Base-by-base conservation (phyloP, 306 rosid genomes). In the Trichosanthes truncata region DNA sequence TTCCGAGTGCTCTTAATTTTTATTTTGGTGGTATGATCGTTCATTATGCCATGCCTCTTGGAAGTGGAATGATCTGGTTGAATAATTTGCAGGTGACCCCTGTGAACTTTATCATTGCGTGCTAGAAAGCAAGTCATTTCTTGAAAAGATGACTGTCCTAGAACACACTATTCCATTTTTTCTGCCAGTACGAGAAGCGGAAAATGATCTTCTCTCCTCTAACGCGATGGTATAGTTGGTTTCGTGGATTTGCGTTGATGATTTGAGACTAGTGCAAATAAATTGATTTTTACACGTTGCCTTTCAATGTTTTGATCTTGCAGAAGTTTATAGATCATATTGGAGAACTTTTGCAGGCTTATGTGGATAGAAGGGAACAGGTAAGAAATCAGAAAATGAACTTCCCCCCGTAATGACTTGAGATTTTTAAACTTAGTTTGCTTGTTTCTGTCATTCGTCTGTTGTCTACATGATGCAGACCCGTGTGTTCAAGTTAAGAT, bases 361-460 rank as follows among this genome's bases (percentile, higher is more conserved):
- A 89, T 79, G 99, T 95, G 90, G 97, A 95, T 78, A 93, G 97
- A 88, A 87, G 95, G 81, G 99, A 91, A 88, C 99, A 95, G 96
- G 97, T 95, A 91, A 69, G 81, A 40, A 80, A 79, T 78, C 59
- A 83, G 78, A 82, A 83, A 45, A 72, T 46, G 20, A 21, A 60
- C 71, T 63, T 33, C 23, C 71, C 31, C 25, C 61, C 72, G 21
- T 35, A 72, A 15, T 72, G 6, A 46, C 53, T 25, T 3, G 20
- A 29, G 77, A 14, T 7, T 72, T 45, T 72, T 29, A 46, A 3
- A 46, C 25, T 25, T n/a, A n/a, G n/a, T n/a, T 73, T 25, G 40
- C 13, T 46, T 72, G 59, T 21, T 43, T 71, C 55, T 21, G 43
- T 71, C 15, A 41, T 43, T 71, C 29, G 7, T 33, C 20, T 48